Evolutionary conservation across 2,329 filamentous ascomycete genomes (phyloP).

Genomic region (Myrmaecium sp.): DNA sequence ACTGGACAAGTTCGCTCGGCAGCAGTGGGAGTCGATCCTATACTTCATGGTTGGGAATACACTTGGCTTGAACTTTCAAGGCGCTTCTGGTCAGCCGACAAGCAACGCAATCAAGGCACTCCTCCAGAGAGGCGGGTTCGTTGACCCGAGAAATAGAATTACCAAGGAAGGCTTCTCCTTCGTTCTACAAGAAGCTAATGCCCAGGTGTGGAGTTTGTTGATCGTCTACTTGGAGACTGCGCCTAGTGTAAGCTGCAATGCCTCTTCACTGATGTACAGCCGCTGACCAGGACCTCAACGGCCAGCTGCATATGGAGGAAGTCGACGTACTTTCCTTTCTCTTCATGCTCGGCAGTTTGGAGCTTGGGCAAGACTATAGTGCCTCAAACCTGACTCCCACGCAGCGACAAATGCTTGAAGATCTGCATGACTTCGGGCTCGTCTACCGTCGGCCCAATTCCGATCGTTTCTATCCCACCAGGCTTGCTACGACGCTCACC

Average conservation of each 20-base stretch:
- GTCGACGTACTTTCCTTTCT: slow-evolving; percentile 93
- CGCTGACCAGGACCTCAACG: too few species aligned
- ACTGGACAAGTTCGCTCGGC: slow-evolving; percentile 70
- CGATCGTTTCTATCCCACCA: slow-evolving; percentile 65
- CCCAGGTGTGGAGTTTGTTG: slow-evolving; percentile 90
- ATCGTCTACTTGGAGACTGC: slow-evolving; percentile 84
- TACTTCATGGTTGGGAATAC: slow-evolving; percentile 84
- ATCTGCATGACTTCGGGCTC: slow-evolving; percentile 82
- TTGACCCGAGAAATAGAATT: slow-evolving; percentile 56
- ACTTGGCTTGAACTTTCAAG: slow-evolving; percentile 20
- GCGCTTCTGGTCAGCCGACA: slow-evolving; percentile 31
- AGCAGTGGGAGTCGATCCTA: slow-evolving; percentile 88
- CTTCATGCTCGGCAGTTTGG: slow-evolving; percentile 84
- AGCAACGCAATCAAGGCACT: slow-evolving; percentile 60
- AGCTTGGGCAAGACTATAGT: slow-evolving; percentile 81
- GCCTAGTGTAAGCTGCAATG: slow-evolving; percentile 33
- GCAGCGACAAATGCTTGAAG: slow-evolving; percentile 75
- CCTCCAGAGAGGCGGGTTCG: slow-evolving; percentile 62
- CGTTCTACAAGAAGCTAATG: slow-evolving; percentile 83
- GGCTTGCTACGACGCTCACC: slow-evolving; percentile 84
- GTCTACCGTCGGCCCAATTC: slow-evolving; percentile 45
- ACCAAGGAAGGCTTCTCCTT: slow-evolving; percentile 92
- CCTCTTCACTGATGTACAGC: not conserved
- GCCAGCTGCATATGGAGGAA: slow-evolving; percentile 55
- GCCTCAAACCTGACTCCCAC: slow-evolving; percentile 67